These are phyloP conservation scores for Datura wrightii DNA, from an alignment of 257 asterid genomes.

Conservation along the genomic window DNA sequence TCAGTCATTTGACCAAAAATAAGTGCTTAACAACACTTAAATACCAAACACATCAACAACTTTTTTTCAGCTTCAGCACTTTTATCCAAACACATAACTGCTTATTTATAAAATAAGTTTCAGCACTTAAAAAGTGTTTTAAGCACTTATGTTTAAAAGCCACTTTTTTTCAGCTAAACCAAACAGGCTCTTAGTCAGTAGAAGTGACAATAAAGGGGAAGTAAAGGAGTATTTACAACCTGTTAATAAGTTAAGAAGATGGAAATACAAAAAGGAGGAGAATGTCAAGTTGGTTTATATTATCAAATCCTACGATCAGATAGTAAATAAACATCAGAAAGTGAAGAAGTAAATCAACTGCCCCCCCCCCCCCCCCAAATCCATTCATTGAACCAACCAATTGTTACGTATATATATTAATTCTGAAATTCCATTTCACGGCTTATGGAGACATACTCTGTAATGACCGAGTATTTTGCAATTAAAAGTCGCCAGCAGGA, in stretches of 20 bases:
- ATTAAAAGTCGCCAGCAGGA: background rate
- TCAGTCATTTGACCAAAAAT: too few species aligned
- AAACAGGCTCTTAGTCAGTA: background rate
- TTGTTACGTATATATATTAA: background rate
- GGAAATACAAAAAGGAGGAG: background rate
- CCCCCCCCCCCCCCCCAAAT: too few species aligned
- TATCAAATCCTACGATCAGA: background rate
- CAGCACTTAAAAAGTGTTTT: too few species aligned
- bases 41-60: too few species aligned
- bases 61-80: too few species aligned
- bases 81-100: too few species aligned
- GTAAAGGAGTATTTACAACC: background rate
- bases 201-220: background rate
- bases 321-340: background rate
- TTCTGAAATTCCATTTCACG: conserved; percentile 6
- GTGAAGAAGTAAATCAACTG: background rate
- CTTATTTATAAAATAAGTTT: too few species aligned
- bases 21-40: too few species aligned
- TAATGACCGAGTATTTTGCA: background rate
- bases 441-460: background rate
- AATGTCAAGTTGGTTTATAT: background rate
- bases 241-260: background rate
- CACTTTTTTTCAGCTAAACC: too few species aligned
- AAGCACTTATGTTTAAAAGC: too few species aligned
- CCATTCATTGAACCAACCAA: background rate